phyloP scores from a whole-genome alignment of 164 flowering plant species.

The Annona cherimola region DNA sequence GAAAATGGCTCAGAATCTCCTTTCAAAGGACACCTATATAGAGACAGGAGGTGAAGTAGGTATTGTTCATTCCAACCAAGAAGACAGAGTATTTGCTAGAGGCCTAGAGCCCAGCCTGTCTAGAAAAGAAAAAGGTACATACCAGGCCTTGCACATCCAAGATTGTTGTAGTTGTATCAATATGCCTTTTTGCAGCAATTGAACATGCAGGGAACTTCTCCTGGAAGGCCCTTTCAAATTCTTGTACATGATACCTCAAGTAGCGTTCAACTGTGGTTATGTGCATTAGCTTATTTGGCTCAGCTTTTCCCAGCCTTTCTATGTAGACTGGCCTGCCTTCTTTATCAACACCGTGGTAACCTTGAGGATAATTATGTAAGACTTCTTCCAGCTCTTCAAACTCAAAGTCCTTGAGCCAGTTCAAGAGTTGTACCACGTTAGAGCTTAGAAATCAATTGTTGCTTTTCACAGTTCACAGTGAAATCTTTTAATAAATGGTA shows the following conservation, averaged over 20 bases:
- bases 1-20: neutral
- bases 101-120: neutral
- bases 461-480: neutral
- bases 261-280: constrained; percentile 84
- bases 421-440: constrained; percentile 2
- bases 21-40: neutral
- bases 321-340: constrained; percentile 88
- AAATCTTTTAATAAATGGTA: neutral
- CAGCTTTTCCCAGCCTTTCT: constrained; percentile 74
- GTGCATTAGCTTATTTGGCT: constrained; percentile 74
- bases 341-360: constrained; percentile 92
- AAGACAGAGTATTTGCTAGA: too few relatives aligned
- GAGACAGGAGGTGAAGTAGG: neutral
- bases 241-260: constrained; percentile 74
- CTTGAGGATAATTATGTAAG: constrained; percentile 76
- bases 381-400: constrained; percentile 75
- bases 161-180: constrained; percentile 88
- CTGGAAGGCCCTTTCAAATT: constrained; percentile 78
- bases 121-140: constrained; percentile 16
- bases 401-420: constrained; percentile 61
- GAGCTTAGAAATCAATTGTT: neutral
- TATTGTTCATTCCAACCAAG: neutral
- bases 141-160: constrained; percentile 98
- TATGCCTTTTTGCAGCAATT: constrained; percentile 73
- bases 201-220: constrained; percentile 87